phyloP scores from a whole-genome alignment of 2,329 filamentous ascomycete genomes.

The Trichoderma koningiopsis region DNA sequence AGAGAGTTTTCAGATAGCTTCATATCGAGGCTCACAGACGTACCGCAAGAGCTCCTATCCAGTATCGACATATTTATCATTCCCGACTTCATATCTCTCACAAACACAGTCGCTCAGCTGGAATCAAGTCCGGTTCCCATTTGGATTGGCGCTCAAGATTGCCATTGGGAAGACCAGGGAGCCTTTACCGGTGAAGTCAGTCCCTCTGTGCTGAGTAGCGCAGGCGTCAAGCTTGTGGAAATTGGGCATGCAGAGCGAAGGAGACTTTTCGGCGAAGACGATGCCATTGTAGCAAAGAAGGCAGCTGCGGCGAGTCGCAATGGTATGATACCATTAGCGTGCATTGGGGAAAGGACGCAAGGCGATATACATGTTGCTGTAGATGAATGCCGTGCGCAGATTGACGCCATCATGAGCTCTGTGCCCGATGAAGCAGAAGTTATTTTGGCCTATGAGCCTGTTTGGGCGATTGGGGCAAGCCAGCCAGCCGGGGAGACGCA shows the following conservation, averaged over 20 bases:
- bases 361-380: conserved; percentile 60
- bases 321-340: conserved; percentile 75
- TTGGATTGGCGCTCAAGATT: conserved; percentile 75
- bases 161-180: conserved; percentile 68
- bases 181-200: conserved; percentile 80
- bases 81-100: conserved; percentile 73
- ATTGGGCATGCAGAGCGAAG: conserved; percentile 80
- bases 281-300: conserved; percentile 67
- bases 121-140: conserved; percentile 40
- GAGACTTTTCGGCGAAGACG: conserved; percentile 72
- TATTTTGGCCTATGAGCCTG: conserved; percentile 82
- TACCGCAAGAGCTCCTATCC: conserved; percentile 45
- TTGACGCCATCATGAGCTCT: conserved; percentile 62
- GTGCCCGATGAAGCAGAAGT: conserved; percentile 67
- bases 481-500: conserved; percentile 72
- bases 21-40: conserved; percentile 48
- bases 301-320: conserved; percentile 68
- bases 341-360: conserved; percentile 70
- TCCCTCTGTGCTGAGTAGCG: conserved; percentile 64
- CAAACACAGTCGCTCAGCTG: conserved; percentile 53
- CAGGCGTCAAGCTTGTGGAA: conserved; percentile 73
- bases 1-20: conserved; percentile 56
- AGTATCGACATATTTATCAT: conserved; percentile 74
- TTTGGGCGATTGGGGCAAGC: conserved; percentile 82
- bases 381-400: conserved; percentile 65